phyloP scores from a whole-genome alignment of 345 rosid species.

The Dipteronia dyeriana region DNA sequence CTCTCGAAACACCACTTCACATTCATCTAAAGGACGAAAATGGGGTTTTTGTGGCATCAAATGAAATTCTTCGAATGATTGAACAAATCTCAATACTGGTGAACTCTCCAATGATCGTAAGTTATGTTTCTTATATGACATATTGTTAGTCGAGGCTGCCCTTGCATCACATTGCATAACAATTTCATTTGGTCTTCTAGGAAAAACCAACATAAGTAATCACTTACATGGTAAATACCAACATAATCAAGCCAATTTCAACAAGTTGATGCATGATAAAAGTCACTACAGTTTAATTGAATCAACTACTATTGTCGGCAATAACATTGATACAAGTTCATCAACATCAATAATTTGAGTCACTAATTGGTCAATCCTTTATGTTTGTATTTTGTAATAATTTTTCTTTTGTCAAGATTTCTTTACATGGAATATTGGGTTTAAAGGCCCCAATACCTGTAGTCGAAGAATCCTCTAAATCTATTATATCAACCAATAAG shows the following conservation, averaged over 20 bases:
- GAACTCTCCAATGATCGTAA: no score
- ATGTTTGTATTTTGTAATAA: not conserved
- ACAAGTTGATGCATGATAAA: not conserved
- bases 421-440: not conserved
- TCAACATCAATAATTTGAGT: not conserved
- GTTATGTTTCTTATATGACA: no score
- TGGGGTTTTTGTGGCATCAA: no score
- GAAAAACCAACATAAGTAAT: no score
- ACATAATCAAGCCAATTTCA: not conserved
- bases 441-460: not conserved
- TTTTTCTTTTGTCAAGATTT: not conserved
- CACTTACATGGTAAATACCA: no score
- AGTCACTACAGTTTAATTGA: not conserved
- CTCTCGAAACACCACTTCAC: no score
- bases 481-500: not conserved
- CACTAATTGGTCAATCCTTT: not conserved
- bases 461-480: not conserved
- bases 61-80: no score
- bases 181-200: no score
- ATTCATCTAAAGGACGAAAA: no score
- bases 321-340: constrained; percentile 9
- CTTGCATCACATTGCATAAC: no score
- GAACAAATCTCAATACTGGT: no score
- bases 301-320: constrained; percentile 1
- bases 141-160: no score